phyloP scores from a whole-genome alignment of 306 rosid species.

The Lupinus albus region DNA sequence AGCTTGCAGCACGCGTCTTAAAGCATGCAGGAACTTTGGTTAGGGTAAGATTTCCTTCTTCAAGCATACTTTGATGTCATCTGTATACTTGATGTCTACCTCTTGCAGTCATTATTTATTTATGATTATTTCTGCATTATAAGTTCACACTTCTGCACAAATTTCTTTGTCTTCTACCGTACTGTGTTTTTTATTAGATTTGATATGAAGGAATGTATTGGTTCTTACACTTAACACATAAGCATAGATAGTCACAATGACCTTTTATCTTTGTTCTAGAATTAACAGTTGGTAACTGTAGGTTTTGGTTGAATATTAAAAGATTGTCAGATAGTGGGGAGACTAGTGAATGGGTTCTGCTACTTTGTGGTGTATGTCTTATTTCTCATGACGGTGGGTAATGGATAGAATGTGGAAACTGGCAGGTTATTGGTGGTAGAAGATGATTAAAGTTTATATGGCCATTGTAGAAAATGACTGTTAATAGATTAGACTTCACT shows the following conservation, averaged over 20 bases:
- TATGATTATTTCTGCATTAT: not conserved
- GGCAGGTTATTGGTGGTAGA: not conserved
- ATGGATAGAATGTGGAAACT: constrained; percentile 10
- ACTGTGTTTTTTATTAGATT: constrained; percentile 3
- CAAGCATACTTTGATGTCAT: constrained; percentile 9
- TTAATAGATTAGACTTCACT: not conserved
- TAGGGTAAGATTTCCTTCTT: constrained; percentile 62
- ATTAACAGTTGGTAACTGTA: not conserved
- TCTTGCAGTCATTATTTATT: not conserved
- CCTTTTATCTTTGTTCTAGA: not conserved
- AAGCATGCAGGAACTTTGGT: constrained; percentile 86
- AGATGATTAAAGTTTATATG: constrained; percentile 16
- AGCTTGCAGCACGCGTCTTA: constrained; percentile 92
- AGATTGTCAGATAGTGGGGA: not conserved
- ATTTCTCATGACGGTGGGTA: constrained; percentile 9
- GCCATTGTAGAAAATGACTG: not conserved
- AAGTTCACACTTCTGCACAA: constrained; percentile 3
- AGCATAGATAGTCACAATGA: not conserved
- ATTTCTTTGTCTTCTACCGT: not conserved
- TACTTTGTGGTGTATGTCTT: not conserved
- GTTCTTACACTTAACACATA: not conserved
- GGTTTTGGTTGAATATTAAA: not conserved
- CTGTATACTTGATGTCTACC: not conserved
- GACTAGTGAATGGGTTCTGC: constrained; percentile 2
- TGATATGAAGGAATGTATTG: constrained; percentile 5